Conservation (phyloP, 164 flowering plant genomes). For the Stephania yunnanensis region DNA sequence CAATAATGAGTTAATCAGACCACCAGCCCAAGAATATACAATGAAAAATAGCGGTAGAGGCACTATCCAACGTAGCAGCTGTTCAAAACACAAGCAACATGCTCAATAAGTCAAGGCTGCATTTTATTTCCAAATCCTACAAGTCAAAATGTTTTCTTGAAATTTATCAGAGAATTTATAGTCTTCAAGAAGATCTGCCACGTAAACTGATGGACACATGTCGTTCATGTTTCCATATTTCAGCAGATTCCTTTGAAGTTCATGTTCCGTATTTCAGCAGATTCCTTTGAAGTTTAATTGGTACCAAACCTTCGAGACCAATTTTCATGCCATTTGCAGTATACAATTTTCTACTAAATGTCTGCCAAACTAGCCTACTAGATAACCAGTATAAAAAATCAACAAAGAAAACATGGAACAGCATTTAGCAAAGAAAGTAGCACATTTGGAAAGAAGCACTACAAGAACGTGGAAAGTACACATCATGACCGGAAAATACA, state of each 20-base stretch:
- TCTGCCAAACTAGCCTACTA: not conserved
- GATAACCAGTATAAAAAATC: not conserved
- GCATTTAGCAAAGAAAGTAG: not conserved
- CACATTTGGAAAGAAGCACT: not conserved
- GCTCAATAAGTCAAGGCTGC: not conserved
- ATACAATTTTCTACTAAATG: not conserved
- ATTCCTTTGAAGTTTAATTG: not conserved
- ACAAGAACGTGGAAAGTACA: not conserved
- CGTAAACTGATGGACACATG: not conserved
- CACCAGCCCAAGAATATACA: no score
- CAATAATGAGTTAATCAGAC: no score
- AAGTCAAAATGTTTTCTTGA: not conserved
- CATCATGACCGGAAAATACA: not conserved
- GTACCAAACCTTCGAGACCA: not conserved
- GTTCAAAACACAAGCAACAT: no score
- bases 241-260: not conserved
- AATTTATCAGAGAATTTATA: no score
- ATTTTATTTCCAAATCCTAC: not conserved
- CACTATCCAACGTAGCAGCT: no score
- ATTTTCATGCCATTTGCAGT: no score
- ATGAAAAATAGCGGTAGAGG: no score
- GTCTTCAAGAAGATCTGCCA: not conserved
- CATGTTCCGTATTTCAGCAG: not conserved
- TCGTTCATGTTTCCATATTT: not conserved
- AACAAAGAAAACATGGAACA: not conserved